Conservation (phyloP, 768 basidiomycete species). For the Suillus sp. region DNA sequence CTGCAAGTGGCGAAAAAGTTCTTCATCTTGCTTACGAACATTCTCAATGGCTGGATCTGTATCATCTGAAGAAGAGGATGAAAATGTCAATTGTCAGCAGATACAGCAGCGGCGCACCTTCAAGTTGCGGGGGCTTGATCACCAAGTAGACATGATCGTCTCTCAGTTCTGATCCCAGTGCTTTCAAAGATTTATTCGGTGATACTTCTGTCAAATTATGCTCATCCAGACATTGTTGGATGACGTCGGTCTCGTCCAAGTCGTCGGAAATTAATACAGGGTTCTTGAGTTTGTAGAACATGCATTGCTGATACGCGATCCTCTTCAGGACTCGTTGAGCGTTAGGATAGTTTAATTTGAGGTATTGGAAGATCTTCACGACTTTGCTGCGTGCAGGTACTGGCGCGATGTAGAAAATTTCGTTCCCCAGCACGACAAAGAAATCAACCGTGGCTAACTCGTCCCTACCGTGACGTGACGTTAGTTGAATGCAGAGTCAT, state of each 20-base stretch:
- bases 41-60: neutral
- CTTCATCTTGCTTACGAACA: neutral
- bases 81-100: neutral
- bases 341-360: neutral
- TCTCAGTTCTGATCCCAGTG: neutral
- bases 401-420: neutral
- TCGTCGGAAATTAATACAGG: neutral
- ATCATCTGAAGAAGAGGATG: neutral
- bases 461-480: neutral
- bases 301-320: neutral
- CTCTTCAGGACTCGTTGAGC: neutral
- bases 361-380: neutral
- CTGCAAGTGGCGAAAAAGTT: slow-evolving; percentile 2
- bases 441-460: neutral
- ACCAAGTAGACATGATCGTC: neutral
- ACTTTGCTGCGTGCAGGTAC: neutral
- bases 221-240: neutral
- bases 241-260: neutral
- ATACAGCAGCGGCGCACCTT: neutral
- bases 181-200: neutral
- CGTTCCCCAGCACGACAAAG: neutral
- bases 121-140: neutral
- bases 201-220: neutral
- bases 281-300: neutral
- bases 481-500: neutral